Evolutionary conservation across 176 grass and related monocot genomes (phyloP), one percentile per base, ranked within the genome.

Genomic region (Thalia dealbata): DNA sequence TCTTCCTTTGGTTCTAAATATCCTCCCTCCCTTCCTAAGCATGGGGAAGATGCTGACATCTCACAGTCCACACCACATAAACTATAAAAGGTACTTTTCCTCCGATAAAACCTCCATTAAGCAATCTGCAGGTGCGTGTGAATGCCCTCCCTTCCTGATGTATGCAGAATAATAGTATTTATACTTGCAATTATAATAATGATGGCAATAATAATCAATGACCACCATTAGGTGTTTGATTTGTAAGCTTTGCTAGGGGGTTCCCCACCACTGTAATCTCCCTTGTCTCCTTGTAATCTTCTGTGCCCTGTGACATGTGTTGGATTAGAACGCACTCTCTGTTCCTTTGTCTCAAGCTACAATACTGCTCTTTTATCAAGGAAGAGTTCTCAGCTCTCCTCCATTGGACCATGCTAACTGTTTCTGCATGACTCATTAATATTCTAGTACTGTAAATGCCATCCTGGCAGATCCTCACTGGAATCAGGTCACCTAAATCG

Each of bases 21-120:
- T 75, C 73, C n/a, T 75, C 21, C 73, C n/a, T 75, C 21, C 16
- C 7, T 44, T 75, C 38, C 55, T 62, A 75, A 75, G 35, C 73
- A 61, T 46, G 73, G 22, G 55, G 73, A 44, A 44, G 73, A 61
- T 62, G 73, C 73, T 27, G 55, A 75, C 35, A 61, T 75, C 55
- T 75, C 73, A 75, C 73, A 44, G 55, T 27, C 32, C 54, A 61
- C 21, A 45, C 73, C 55, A 75, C 55, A 75, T 11, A n/a, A 60
- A 14, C 43, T 56, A 24, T 28, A 7, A 15, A 25, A 44, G 73
- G n/a, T 19, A 51, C 46, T 72, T 72, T 72, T 26, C 7, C 27
- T 29, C 25, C 10, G 2, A n/a, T 16, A 4, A 30, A 14, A 28
- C 15, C 70, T 43, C 28, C 73, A 43, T 43, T 45, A 59, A 61